These are phyloP conservation scores for Aquilaria sinensis DNA, from an alignment of 345 rosid species.

Conservation along the genomic window DNA sequence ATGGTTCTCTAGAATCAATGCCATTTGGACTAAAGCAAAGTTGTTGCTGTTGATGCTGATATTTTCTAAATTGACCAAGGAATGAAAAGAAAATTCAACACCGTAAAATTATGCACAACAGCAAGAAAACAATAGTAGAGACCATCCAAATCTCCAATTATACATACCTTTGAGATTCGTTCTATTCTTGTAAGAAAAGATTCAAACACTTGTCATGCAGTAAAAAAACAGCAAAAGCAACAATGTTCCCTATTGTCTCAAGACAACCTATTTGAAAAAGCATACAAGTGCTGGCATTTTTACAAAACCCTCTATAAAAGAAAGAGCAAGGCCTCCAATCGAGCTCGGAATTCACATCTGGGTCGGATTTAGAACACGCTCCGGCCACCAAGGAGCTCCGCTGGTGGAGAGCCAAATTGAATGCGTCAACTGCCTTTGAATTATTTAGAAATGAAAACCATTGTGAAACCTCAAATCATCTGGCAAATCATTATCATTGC, in stretches of 20 bases:
- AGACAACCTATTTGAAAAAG: conserved; percentile 44
- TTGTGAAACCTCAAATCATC: conserved; percentile 45
- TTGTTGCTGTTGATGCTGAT: conserved; percentile 34
- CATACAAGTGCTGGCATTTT: conserved; percentile 54
- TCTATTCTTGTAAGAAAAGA: conserved; percentile 43
- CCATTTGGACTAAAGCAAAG: conserved; percentile 37
- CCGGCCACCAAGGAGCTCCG: conserved; percentile 47
- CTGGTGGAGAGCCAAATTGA: conserved; percentile 25
- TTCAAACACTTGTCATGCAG: conserved; percentile 45
- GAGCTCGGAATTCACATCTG: conserved; percentile 35
- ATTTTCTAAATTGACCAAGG: conserved; percentile 34
- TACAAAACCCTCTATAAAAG: conserved; percentile 61
- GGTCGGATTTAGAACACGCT: conserved; percentile 31
- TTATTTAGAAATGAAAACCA: conserved; percentile 46
- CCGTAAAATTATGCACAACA: background rate
- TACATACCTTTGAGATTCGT: conserved; percentile 41
- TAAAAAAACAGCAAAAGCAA: conserved; percentile 41
- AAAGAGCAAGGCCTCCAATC: conserved; percentile 64
- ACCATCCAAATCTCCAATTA: background rate
- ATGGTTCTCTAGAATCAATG: conserved; percentile 43
- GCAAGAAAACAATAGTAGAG: background rate
- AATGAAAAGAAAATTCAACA: conserved; percentile 9
- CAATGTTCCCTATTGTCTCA: conserved; percentile 21
- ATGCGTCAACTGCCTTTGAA: conserved; percentile 25
- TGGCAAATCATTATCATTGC: conserved; percentile 15